Conservation (phyloP, 768 basidiomycete genomes). For the Piloderma croceum region DNA sequence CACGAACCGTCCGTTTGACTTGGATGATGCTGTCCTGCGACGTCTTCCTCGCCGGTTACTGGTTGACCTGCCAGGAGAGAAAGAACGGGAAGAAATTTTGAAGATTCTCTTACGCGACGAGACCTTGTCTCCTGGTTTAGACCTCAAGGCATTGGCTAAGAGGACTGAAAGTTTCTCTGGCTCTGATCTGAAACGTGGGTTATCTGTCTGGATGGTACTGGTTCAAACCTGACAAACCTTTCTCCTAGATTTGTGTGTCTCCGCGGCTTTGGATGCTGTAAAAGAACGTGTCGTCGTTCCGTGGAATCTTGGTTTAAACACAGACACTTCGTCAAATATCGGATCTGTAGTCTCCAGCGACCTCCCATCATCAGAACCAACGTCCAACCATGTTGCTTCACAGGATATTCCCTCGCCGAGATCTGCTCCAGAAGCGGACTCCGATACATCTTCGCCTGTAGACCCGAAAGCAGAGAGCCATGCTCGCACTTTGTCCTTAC, state of each 20-base stretch:
- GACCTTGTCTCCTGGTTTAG: slow-evolving; percentile 56
- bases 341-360: slow-evolving; percentile 9
- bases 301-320: no score
- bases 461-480: no score
- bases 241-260: slow-evolving; percentile 80
- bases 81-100: slow-evolving; percentile 83
- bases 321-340: background rate
- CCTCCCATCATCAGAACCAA: slow-evolving; percentile 1
- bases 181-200: slow-evolving; percentile 89
- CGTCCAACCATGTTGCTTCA: background rate
- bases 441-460: slow-evolving; percentile 6
- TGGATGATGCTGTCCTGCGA: slow-evolving; percentile 88
- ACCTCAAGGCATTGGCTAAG: slow-evolving; percentile 53
- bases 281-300: slow-evolving; percentile 81
- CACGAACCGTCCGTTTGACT: slow-evolving; percentile 86
- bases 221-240: slow-evolving; percentile 8
- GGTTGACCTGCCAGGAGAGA: slow-evolving; percentile 83
- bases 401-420: slow-evolving; percentile 3
- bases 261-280: slow-evolving; percentile 86
- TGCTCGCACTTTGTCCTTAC: slow-evolving; percentile 40
- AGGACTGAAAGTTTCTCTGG: slow-evolving; percentile 87
- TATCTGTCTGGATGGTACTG: background rate
- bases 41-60: slow-evolving; percentile 81
- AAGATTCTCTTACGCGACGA: slow-evolving; percentile 86
- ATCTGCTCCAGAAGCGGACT: slow-evolving; percentile 5